phyloP scores from a whole-genome alignment of 2,329 filamentous ascomycete genomes.

The Aspergillus tubingensis region DNA sequence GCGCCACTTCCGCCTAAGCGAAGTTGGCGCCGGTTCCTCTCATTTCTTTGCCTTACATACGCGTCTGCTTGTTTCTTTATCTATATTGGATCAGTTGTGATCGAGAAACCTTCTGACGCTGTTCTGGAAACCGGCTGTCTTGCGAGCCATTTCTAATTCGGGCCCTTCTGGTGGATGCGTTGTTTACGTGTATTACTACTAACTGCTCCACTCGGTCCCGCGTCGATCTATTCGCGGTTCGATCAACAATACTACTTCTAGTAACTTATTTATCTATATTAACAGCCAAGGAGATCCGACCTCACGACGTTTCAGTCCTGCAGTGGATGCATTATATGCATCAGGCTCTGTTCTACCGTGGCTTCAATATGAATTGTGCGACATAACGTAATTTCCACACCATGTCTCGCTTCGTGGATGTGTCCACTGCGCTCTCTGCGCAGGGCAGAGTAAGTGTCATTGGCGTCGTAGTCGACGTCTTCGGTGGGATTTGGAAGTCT shows the following conservation, averaged over 20 bases:
- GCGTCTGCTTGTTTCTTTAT: background rate
- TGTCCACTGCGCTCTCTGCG: conserved; percentile 49
- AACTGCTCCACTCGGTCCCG: background rate
- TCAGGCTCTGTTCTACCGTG: background rate
- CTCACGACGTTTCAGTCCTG: no score
- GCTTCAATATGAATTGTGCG: background rate
- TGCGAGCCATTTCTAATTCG: background rate
- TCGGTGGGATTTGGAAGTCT: conserved; percentile 53
- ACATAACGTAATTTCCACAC: background rate
- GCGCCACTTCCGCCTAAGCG: conserved; percentile 30
- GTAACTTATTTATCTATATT: background rate
- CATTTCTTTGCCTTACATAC: background rate
- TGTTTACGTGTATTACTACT: background rate
- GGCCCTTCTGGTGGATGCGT: background rate
- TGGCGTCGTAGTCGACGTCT: conserved; percentile 69
- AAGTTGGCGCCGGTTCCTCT: conserved; percentile 20
- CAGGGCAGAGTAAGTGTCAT: conserved; percentile 58
- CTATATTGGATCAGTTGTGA: background rate
- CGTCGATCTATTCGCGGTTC: background rate
- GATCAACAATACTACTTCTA: background rate
- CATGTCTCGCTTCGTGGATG: conserved; percentile 44
- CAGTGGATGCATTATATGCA: background rate
- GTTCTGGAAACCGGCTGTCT: background rate
- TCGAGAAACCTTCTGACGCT: background rate
- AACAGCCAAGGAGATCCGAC: no score